Conservation (phyloP, 108 stramenopile species). For the Schizochytrium sp. region DNA sequence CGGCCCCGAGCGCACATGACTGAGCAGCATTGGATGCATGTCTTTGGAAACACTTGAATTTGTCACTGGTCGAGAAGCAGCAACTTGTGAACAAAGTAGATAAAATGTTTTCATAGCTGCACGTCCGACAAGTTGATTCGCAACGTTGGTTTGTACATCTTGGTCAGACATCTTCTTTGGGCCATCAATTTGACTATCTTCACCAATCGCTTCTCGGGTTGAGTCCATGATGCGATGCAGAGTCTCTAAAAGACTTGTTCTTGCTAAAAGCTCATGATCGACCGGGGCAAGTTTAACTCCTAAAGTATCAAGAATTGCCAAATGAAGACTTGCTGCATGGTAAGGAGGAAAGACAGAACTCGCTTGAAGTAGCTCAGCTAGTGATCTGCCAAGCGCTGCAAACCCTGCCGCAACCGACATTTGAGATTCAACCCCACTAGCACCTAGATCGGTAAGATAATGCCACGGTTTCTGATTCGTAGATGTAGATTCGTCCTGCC, state of each 20-base stretch:
- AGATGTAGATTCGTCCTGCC: neutral
- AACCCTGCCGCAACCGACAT: neutral
- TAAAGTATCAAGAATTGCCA: conserved; percentile 8
- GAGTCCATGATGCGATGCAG: conserved; percentile 60
- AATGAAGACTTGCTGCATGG: neutral
- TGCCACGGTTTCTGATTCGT: neutral
- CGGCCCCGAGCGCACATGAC: conserved; percentile 44
- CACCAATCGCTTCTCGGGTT: neutral
- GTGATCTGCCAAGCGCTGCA: conserved; percentile 4
- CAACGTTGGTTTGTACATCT: neutral
- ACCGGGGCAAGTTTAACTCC: conserved; percentile 40
- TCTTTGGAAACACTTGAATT: neutral
- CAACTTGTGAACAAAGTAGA: conserved; percentile 51
- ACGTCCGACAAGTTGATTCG: conserved; percentile 21
- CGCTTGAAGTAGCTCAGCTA: conserved; percentile 34
- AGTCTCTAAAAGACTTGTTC: conserved; percentile 7
- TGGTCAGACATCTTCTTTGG: too few relatives aligned
- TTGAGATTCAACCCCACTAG: neutral
- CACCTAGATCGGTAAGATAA: neutral
- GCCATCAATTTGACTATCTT: neutral
- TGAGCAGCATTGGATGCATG: conserved; percentile 1
- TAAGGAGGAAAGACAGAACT: neutral
- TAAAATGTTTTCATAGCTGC: conserved; percentile 47
- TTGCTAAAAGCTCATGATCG: conserved; percentile 44
- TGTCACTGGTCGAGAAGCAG: neutral